These are phyloP conservation scores for Scenedesmus sp. DNA, from an alignment of 163 green algal species.

Conservation along the genomic window DNA sequence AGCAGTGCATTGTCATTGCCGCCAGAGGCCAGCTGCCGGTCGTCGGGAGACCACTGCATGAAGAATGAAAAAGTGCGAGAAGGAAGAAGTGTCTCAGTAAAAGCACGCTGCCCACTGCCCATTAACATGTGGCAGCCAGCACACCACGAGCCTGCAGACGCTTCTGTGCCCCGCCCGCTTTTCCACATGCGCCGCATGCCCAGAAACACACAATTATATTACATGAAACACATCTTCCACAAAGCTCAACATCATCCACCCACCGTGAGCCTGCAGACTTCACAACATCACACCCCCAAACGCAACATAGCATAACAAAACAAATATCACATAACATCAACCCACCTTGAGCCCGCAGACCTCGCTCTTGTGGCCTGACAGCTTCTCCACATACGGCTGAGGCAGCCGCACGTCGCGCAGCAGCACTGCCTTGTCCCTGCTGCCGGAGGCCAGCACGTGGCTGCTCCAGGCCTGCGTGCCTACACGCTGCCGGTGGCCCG, in stretches of 20 bases:
- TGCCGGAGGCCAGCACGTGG: conserved; percentile 91
- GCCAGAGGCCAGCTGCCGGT: conserved; percentile 86
- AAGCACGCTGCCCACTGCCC: background rate
- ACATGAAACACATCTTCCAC: background rate
- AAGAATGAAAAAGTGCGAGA: background rate
- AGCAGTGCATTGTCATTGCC: conserved; percentile 95
- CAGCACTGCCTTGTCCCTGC: conserved; percentile 91
- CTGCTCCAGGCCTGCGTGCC: conserved; percentile 93
- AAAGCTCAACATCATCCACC: background rate
- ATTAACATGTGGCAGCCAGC: too few species aligned
- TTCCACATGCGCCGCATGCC: too few species aligned
- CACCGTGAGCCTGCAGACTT: too few species aligned
- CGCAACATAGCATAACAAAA: background rate
- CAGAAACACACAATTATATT: too few species aligned
- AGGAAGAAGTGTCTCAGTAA: background rate
- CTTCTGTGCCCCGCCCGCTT: background rate
- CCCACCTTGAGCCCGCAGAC: conserved; percentile 68
- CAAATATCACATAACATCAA: background rate
- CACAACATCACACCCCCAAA: background rate
- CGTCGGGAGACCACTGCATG: conserved; percentile 86
- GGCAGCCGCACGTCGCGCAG: conserved; percentile 90
- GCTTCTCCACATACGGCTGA: conserved; percentile 76
- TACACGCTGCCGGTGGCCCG: conserved; percentile 87
- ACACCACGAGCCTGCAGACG: background rate
- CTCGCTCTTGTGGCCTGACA: conserved; percentile 84